Evolutionary conservation across 768 basidiomycete genomes (phyloP).

Genomic region (Auricularia heimuer): DNA sequence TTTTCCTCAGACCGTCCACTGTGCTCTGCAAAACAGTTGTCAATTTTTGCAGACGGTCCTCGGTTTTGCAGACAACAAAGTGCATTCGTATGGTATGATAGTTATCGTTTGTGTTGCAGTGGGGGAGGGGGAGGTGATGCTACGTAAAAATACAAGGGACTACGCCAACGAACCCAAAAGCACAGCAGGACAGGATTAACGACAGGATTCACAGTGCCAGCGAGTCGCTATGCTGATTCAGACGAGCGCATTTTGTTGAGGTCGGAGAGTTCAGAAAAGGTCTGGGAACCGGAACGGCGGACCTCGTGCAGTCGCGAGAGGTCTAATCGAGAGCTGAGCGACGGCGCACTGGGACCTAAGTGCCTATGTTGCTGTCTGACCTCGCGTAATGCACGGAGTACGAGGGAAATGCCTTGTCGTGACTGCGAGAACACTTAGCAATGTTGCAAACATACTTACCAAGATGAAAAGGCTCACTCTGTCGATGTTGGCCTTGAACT

Average conservation of each 20-base stretch:
- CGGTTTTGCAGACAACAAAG: too few species aligned
- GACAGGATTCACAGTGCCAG: too few species aligned
- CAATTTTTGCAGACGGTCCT: too few species aligned
- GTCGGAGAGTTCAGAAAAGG: neutral
- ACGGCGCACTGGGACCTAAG: slow-evolving; percentile 17
- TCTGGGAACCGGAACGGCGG: neutral
- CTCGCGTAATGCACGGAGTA: slow-evolving; percentile 69
- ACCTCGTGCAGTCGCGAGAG: neutral
- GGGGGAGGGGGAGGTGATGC: too few species aligned
- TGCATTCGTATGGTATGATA: too few species aligned
- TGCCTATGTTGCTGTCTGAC: slow-evolving; percentile 51
- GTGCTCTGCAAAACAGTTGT: too few species aligned
- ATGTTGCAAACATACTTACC: neutral
- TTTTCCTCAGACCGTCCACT: too few species aligned
- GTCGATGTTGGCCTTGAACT: slow-evolving; percentile 83
- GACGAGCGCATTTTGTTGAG: neutral
- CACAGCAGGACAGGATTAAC: too few species aligned
- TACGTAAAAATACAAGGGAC: too few species aligned
- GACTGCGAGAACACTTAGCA: slow-evolving; percentile 38
- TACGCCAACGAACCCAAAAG: too few species aligned
- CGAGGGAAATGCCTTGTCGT: slow-evolving; percentile 77
- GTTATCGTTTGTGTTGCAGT: too few species aligned
- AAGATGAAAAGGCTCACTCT: slow-evolving; percentile 37
- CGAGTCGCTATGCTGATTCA: too few species aligned
- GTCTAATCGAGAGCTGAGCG: neutral